phyloP scores from a whole-genome alignment of 306 rosid genomes.

The Mimosa bimucronata region DNA sequence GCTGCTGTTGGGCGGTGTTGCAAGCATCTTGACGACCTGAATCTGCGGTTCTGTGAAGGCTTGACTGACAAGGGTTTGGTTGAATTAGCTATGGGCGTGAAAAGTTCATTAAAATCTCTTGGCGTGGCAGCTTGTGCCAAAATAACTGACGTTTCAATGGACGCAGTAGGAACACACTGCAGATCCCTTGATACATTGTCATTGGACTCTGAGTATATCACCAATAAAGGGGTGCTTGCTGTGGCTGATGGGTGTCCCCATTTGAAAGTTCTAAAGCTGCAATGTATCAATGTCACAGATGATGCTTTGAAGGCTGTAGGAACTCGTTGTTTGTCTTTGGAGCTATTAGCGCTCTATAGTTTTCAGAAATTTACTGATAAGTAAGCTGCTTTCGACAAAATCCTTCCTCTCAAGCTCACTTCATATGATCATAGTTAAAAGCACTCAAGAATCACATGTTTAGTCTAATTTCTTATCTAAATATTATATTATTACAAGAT shows the following conservation, averaged over 20 bases:
- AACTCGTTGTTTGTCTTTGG: constrained; percentile 60
- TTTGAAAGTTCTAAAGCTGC: constrained; percentile 84
- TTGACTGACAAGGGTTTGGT: constrained; percentile 77
- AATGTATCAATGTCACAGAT: constrained; percentile 82
- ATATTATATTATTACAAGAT: neutral
- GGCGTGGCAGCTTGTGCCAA: constrained; percentile 92
- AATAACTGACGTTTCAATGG: constrained; percentile 79
- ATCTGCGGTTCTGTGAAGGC: constrained; percentile 93
- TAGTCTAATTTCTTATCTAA: neutral
- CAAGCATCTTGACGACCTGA: constrained; percentile 82
- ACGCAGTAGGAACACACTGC: constrained; percentile 80
- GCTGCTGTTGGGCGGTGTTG: constrained; percentile 86
- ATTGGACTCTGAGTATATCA: constrained; percentile 83
- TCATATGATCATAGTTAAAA: constrained; percentile 28
- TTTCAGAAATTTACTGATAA: constrained; percentile 86
- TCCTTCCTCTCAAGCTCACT: constrained; percentile 23
- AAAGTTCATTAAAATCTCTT: constrained; percentile 74
- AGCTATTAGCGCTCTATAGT: constrained; percentile 77
- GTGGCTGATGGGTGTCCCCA: constrained; percentile 78
- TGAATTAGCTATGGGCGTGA: constrained; percentile 69
- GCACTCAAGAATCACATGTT: constrained; percentile 10
- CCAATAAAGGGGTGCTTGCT: constrained; percentile 77
- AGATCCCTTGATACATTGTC: constrained; percentile 69
- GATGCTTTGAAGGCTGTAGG: constrained; percentile 90
- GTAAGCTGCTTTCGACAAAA: constrained; percentile 51